Percentiles rank a stretch among this genome's conserved stretches.
These are phyloP conservation scores for Clitoria ternatea DNA, from an alignment of 306 rosid species.

Conservation along the genomic window DNA sequence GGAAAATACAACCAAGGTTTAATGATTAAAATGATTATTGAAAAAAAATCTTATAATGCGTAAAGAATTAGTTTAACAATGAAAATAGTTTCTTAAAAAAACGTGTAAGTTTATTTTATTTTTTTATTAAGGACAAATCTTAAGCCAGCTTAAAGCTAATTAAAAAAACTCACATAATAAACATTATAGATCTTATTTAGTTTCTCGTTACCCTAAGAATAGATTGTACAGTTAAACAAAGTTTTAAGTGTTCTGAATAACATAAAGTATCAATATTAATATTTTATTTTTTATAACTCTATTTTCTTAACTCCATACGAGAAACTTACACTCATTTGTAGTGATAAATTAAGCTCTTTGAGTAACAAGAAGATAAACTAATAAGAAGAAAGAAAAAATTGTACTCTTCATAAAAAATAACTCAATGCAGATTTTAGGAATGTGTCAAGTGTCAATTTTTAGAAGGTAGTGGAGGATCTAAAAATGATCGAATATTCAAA, in stretches of 20 bases:
- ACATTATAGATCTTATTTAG: too few species aligned
- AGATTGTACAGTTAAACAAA: too few species aligned
- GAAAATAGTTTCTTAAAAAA: not conserved
- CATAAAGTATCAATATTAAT: too few species aligned
- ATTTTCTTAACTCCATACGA: too few species aligned
- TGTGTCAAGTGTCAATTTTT: not conserved
- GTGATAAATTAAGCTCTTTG: not conserved
- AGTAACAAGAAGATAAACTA: not conserved
- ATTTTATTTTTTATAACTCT: too few species aligned
- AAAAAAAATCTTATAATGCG: too few species aligned
- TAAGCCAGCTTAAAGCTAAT: not conserved
- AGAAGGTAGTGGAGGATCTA: not conserved
- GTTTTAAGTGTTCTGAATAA: too few species aligned
- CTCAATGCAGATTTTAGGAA: not conserved
- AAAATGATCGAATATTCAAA: not conserved
- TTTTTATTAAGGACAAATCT: not conserved
- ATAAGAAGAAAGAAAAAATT: not conserved
- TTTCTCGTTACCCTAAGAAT: too few species aligned
- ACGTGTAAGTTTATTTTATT: not conserved
- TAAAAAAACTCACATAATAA: not conserved
- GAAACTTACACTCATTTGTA: too few species aligned
- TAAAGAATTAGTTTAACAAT: too few species aligned
- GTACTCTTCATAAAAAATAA: not conserved
- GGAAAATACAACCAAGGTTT: not conserved
- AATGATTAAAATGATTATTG: not conserved